These are phyloP conservation scores for Tephrocybe sp. DNA, from an alignment of 768 basidiomycete species.

Conservation along the genomic window DNA sequence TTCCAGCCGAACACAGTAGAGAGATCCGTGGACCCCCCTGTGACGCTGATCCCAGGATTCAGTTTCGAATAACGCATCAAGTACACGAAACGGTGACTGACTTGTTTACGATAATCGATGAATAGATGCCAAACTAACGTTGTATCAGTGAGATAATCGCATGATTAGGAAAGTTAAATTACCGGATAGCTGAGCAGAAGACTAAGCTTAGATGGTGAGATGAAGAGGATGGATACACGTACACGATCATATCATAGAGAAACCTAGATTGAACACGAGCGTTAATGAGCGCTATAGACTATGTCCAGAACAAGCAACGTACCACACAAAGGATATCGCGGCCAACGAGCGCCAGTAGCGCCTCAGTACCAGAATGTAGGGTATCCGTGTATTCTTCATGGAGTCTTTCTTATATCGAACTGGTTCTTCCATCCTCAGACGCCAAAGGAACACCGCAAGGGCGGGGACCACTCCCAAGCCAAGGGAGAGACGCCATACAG, in stretches of 20 bases:
- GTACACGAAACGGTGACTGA: slow-evolving; percentile 25
- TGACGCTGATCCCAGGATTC: slow-evolving; percentile 43
- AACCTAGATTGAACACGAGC: slow-evolving; percentile 39
- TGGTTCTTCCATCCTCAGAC: slow-evolving; percentile 81
- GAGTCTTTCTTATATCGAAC: slow-evolving; percentile 70
- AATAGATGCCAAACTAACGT: slow-evolving; percentile 85
- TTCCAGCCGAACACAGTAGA: slow-evolving; percentile 78
- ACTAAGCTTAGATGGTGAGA: not conserved
- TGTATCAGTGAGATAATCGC: not conserved
- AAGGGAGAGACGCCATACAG: slow-evolving; percentile 84
- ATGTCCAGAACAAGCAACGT: slow-evolving; percentile 14
- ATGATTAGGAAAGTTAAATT: slow-evolving; percentile 22
- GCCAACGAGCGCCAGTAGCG: slow-evolving; percentile 74
- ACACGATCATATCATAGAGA: slow-evolving; percentile 80
- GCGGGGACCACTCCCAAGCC: slow-evolving; percentile 85
- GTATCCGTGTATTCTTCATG: slow-evolving; percentile 73
- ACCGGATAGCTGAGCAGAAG: slow-evolving; percentile 54
- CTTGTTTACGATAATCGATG: slow-evolving; percentile 71
- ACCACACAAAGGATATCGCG: slow-evolving; percentile 79
- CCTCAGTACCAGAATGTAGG: slow-evolving; percentile 72
- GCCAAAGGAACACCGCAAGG: slow-evolving; percentile 78
- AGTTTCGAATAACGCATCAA: not conserved
- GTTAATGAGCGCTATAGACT: not conserved
- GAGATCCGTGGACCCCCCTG: slow-evolving; percentile 51
- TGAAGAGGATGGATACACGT: slow-evolving; percentile 23